A percentile compares a stretch with the other conserved stretches of the same genome.
phyloP scores from a whole-genome alignment of 441 rosid species.

The Euphorbia corollata region DNA sequence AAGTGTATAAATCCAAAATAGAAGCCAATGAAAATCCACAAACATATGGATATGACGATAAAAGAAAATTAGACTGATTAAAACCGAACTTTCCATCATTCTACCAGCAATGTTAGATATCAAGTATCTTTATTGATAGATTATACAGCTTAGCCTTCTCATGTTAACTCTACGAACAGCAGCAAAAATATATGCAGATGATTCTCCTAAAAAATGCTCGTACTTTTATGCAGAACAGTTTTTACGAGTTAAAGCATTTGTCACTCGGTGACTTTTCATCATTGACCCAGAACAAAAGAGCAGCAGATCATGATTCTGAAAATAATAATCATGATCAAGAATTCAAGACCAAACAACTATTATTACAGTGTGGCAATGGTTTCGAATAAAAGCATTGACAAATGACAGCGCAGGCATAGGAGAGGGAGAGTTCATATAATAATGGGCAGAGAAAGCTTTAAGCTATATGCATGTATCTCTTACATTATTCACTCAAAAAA shows the following conservation, averaged over 20 bases:
- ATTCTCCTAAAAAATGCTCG: too few relatives aligned
- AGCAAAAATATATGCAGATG: background rate
- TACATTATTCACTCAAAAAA: background rate
- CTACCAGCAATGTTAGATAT: background rate
- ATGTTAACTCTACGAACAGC: background rate
- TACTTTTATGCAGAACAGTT: too few relatives aligned
- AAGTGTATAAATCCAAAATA: too few relatives aligned
- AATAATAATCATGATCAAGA: too few relatives aligned
- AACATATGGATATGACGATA: background rate
- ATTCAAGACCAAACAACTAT: too few relatives aligned
- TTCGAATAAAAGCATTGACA: too few relatives aligned
- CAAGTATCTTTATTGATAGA: background rate
- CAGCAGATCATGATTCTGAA: background rate
- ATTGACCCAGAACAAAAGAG: background rate
- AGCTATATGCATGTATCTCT: constrained; percentile 5
- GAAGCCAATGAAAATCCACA: too few relatives aligned
- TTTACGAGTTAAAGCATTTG: background rate
- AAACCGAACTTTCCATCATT: background rate
- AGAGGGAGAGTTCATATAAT: background rate
- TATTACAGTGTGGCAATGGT: too few relatives aligned
- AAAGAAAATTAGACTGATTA: too few relatives aligned
- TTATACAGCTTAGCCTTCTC: too few relatives aligned
- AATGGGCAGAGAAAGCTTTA: background rate
- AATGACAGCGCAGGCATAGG: too few relatives aligned
- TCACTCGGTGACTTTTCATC: background rate